Base-by-base conservation (phyloP, 2,329 filamentous ascomycete species). In the Ramularia endophylla region DNA sequence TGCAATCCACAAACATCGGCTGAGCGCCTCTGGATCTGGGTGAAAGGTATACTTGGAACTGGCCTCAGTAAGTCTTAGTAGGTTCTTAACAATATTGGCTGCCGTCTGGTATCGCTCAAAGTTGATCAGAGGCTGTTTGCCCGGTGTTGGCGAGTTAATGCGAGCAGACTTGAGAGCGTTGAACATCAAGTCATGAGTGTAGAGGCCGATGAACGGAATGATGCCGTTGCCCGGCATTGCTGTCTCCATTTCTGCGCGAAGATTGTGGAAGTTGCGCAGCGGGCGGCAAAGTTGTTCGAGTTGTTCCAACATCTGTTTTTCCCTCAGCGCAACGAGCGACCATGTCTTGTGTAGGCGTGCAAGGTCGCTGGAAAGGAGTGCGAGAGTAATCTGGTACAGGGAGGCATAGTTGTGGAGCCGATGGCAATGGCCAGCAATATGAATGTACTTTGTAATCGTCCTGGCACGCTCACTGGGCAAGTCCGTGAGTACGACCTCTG, bases 1-100 rank as follows among this genome's bases (percentile, higher is more conserved):
- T 34, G 83, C 81, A 67, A 92, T 81, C 86, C 87, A 92, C n/a
- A 92, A 71, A 60, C 86, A 92, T 49, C 84, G 75, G 64, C 87
- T 85, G 4, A 85, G 82, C 37, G 88, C 77, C 38, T 85, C 83
- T 47, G 87, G 83, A 27, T 89, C 78, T 1, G 85, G 80, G 53
- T 80, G 74, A 60, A 90, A 88, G 5, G 70, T 67, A 60, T 90
- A 92, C 41, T 79, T 74, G 16, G 81, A 78, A 59, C 85, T 89
- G 1, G 84, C 82, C 64, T 92, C 86, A 8, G 92, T 70, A n/a
- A 92, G 69, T 16, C 86, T 74, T 29, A 90, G 67, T 28, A 92
- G 67, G 36, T 83, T 87, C 70, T 92, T 92, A 50, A 90, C 81
- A 28, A 89, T 82, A 1, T 76, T 74, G 3, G 86, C 86, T 18